Conservation (phyloP, 441 rosid genomes). For the Corymbia citriodora region DNA sequence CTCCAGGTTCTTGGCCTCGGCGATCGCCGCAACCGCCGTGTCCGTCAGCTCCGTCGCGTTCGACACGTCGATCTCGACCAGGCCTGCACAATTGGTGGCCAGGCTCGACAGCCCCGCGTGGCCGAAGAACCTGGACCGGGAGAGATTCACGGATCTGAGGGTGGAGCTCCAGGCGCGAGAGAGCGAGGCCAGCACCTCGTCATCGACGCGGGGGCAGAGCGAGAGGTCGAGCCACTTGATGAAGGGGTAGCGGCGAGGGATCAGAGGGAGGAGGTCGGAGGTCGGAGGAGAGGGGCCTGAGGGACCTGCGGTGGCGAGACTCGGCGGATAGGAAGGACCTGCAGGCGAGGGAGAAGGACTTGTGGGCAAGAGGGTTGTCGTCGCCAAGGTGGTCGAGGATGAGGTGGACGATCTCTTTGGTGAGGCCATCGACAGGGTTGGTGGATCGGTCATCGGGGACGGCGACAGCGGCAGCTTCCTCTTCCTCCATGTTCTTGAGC, state of each 20-base stretch:
- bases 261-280: constrained; percentile 4
- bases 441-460: background rate
- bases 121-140: constrained; percentile 21
- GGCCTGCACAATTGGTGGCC: constrained; percentile 6
- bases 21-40: constrained; percentile 13
- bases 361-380: constrained; percentile 16
- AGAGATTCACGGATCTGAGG: constrained; percentile 19
- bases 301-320: constrained; percentile 16
- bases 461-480: background rate
- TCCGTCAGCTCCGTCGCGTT: constrained; percentile 22
- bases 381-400: constrained; percentile 20
- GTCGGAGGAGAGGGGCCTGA: constrained; percentile 13
- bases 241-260: constrained; percentile 16
- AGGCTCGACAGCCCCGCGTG: constrained; percentile 17
- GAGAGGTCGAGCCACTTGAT: constrained; percentile 21
- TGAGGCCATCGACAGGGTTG: constrained; percentile 14
- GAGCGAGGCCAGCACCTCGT: background rate
- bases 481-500: background rate
- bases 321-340: constrained; percentile 18
- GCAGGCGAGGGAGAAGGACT: constrained; percentile 23
- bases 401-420: constrained; percentile 17
- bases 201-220: constrained; percentile 18
- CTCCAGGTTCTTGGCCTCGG: constrained; percentile 30
- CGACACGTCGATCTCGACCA: constrained; percentile 22
- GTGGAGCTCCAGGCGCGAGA: background rate